Conservation (phyloP, 2,329 filamentous ascomycete genomes). For the Leptographium flavum region DNA sequence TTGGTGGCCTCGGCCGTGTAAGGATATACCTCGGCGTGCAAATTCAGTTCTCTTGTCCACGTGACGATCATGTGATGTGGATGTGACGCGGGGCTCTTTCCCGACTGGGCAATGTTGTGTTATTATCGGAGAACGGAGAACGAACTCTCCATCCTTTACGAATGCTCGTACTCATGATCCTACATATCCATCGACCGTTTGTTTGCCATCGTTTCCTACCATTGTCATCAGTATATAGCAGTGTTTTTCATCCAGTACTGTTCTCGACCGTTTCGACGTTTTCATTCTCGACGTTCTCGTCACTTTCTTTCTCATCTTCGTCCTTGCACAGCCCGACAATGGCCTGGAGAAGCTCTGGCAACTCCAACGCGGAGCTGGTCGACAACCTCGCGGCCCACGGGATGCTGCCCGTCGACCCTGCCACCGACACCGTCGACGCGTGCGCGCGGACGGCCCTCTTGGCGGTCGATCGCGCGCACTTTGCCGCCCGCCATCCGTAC, state of each 20-base stretch:
- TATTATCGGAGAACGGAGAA: no score
- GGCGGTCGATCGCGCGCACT: constrained; percentile 79
- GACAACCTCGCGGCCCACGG: constrained; percentile 59
- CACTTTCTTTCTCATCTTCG: neutral
- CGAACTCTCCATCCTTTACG: no score
- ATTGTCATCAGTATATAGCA: no score
- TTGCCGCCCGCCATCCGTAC: constrained; percentile 59
- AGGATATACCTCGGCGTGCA: no score
- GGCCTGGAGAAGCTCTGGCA: constrained; percentile 81
- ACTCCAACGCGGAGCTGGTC: constrained; percentile 59
- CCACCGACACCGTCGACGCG: constrained; percentile 29
- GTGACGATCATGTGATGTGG: no score
- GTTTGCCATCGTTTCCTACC: no score
- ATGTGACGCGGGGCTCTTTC: no score
- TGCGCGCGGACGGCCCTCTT: constrained; percentile 70
- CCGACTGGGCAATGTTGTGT: no score
- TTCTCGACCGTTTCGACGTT: neutral
- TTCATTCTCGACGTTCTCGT: neutral
- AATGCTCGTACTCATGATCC: no score
- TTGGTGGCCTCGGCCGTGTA: no score
- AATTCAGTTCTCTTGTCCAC: no score
- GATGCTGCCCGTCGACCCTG: constrained; percentile 47
- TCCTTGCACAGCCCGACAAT: constrained; percentile 42
- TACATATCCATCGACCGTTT: no score
- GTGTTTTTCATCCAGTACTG: neutral